A percentile compares a stretch with the other conserved stretches of the same genome.
phyloP scores from a whole-genome alignment of 2,329 filamentous ascomycete genomes.

The Exophiala bonariae region DNA sequence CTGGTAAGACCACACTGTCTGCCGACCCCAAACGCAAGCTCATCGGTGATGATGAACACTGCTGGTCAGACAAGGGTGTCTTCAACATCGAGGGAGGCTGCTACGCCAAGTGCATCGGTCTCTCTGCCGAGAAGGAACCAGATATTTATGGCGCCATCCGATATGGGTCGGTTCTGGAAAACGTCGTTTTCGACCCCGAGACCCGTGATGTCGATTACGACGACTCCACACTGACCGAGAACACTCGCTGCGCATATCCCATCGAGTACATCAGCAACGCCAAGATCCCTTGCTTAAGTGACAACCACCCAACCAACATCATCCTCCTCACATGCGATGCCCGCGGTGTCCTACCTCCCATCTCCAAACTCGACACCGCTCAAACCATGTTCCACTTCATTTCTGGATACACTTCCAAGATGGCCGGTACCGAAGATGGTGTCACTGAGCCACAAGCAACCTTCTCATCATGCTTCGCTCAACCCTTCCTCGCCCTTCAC shows the following conservation, averaged over 20 bases:
- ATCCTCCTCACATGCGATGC: slow-evolving; percentile 97
- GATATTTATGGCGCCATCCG: slow-evolving; percentile 96
- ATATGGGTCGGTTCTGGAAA: slow-evolving; percentile 96
- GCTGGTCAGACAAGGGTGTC: slow-evolving; percentile 93
- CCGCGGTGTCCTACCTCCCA: slow-evolving; percentile 92
- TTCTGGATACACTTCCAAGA: slow-evolving; percentile 99
- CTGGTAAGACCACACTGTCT: slow-evolving; percentile 97
- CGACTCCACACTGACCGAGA: slow-evolving; percentile 91
- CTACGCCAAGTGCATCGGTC: slow-evolving; percentile 98
- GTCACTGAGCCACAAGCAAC: slow-evolving; percentile 96
- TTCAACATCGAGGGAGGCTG: slow-evolving; percentile 99
- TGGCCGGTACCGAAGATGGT: slow-evolving; percentile 97
- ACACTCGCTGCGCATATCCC: slow-evolving; percentile 96
- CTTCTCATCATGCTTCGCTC: slow-evolving; percentile 98
- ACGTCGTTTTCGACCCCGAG: slow-evolving; percentile 92
- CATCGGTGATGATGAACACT: slow-evolving; percentile 99
- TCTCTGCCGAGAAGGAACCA: slow-evolving; percentile 97
- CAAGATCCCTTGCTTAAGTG: slow-evolving; percentile 92
- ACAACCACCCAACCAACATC: slow-evolving; percentile 92
- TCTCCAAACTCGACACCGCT: slow-evolving; percentile 90
- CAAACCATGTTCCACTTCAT: slow-evolving; percentile 99
- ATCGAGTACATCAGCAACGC: slow-evolving; percentile 99
- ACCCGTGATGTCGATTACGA: slow-evolving; percentile 95
- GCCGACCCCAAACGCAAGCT: slow-evolving; percentile 94
- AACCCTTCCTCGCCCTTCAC: slow-evolving; percentile 97